Evolutionary conservation across 2,329 filamentous ascomycete species (phyloP).

Genomic region (Cryphonectria japonica): DNA sequence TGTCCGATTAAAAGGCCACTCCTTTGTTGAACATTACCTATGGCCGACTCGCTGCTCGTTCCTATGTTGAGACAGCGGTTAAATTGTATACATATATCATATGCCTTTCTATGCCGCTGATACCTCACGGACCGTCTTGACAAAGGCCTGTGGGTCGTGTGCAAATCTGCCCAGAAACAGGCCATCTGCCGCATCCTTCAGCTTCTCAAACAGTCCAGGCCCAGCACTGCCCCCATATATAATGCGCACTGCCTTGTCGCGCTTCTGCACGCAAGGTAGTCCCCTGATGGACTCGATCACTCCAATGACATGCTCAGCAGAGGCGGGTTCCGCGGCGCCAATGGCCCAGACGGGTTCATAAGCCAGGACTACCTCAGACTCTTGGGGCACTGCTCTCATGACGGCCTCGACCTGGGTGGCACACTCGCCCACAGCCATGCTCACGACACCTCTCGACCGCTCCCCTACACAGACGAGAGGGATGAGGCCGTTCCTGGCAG

Average conservation of each 20-base stretch:
- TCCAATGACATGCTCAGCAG: constrained; percentile 70
- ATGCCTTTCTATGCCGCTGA: constrained; percentile 44
- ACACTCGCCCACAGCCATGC: constrained; percentile 68
- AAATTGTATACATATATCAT: no score
- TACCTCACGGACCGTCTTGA: constrained; percentile 74
- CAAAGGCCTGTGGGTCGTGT: constrained; percentile 73
- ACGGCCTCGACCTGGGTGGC: constrained; percentile 67
- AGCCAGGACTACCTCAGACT: constrained; percentile 74
- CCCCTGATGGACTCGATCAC: constrained; percentile 68
- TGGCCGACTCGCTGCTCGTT: no score
- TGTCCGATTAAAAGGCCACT: no score
- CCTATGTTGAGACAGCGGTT: no score
- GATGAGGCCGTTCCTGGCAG: constrained; percentile 69
- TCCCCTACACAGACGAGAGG: constrained; percentile 85
- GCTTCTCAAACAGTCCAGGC: constrained; percentile 71
- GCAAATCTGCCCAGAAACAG: constrained; percentile 82
- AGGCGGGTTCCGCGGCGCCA: constrained; percentile 72
- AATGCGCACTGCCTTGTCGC: constrained; percentile 66
- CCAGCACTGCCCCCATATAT: constrained; percentile 85
- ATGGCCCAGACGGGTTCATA: constrained; percentile 94
- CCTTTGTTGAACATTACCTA: not conserved
- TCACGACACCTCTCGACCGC: constrained; percentile 54
- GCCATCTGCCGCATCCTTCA: constrained; percentile 74
- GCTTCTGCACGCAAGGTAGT: constrained; percentile 52
- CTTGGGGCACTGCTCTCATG: constrained; percentile 60